Evolutionary conservation across 2,329 filamentous ascomycete species (phyloP), one percentile per base, ranked within the genome.

Genomic region (Cercospora beticola): DNA sequence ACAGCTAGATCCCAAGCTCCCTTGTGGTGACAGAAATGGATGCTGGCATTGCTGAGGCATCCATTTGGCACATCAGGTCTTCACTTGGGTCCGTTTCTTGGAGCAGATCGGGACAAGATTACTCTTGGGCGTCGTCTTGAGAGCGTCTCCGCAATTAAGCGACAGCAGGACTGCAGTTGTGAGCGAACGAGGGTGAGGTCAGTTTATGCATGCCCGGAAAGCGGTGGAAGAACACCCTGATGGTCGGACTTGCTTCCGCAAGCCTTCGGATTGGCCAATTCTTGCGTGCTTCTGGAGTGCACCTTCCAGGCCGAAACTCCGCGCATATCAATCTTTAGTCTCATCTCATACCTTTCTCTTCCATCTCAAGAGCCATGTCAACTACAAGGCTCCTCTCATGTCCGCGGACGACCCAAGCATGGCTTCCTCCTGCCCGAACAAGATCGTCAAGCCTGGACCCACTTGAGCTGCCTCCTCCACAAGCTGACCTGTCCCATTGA

Each of bases 341-440:
- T 52, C 46, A 52, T 52, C 18, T 52, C 12, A 12, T 10, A 26
- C 1, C 46, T 52, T 14, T 52, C 46, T 52, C 10, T 26, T 7
- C 46, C 14, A 52, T 26, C 3, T 0, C 16, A 23, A 3, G 5
- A 1, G 1, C 46, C 10, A 52, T 52, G 3, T 6, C 21, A 14
- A 14, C 21, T 26, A 0, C 21, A 52, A 12, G 21, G 8, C 2
- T 26, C 1, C 21, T 52, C 46, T 5, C 3, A 21, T 14, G 18
- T 5, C 21, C 12, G 4, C 10, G 12, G 10, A 52, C 3, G 18
- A 52, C 12, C 0, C 46, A 4, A 31, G 7, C 6, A 40, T 21
- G 46, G n/a, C 57, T 52, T 66, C 64, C 64, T 61, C 64, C 61
- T 59, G 64, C 40, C 64, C 64, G 64, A 33, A 56, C 28, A 40